phyloP scores from a whole-genome alignment of 1,284 basidiomycete genomes.

The Athelia psychrophila region DNA sequence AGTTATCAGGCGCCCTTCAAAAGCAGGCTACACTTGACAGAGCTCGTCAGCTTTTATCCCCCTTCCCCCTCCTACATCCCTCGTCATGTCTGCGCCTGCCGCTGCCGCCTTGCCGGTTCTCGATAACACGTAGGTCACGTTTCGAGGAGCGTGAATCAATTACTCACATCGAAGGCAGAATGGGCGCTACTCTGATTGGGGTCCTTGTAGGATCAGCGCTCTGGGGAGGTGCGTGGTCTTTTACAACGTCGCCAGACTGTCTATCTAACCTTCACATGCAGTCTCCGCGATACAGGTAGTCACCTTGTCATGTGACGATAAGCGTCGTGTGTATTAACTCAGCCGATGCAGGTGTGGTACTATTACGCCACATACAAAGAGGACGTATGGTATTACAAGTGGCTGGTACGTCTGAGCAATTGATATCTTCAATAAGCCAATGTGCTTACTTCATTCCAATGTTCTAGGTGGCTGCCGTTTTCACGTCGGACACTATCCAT shows the following conservation, averaged over 20 bases:
- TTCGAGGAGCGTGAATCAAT: no score
- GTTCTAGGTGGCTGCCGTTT: constrained; percentile 41
- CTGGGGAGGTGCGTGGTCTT: constrained; percentile 43
- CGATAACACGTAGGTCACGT: no score
- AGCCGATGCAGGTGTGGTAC: constrained; percentile 32
- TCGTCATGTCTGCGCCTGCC: no score
- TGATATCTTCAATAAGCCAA: no score
- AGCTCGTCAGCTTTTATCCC: no score
- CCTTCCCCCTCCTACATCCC: no score
- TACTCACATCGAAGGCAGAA: constrained; percentile 23
- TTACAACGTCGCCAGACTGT: background rate
- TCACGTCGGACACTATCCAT: constrained; percentile 51
- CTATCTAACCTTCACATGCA: constrained; percentile 17
- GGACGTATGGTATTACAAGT: constrained; percentile 43
- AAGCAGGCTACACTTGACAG: no score
- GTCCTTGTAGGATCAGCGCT: constrained; percentile 43
- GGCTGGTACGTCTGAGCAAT: constrained; percentile 36
- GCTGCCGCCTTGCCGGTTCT: no score
- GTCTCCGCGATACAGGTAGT: constrained; percentile 51
- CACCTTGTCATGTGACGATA: background rate
- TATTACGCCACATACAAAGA: constrained; percentile 47
- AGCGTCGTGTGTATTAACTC: no score
- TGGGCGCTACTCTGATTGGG: constrained; percentile 48
- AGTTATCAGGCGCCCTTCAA: no score
- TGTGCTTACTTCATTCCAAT: background rate